Evolutionary conservation across 2,329 filamentous ascomycete genomes (phyloP), one percentile per base, ranked within the genome.

Genomic region (Akanthomyces muscarius): DNA sequence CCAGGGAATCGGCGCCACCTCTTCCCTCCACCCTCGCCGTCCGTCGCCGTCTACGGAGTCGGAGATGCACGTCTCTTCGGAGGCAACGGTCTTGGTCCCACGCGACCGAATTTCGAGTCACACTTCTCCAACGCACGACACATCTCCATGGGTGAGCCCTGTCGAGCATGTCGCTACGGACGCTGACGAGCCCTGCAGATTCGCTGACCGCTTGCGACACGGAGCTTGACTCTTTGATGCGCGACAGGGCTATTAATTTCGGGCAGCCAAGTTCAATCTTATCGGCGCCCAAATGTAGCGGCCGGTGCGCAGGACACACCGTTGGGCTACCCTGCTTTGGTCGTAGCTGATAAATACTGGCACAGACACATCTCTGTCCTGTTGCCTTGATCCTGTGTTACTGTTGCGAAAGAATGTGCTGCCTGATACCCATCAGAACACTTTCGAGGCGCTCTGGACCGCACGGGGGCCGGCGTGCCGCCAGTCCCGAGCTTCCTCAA

Each of bases 31-130:
- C 47, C 25, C 42, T 51, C 47, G 47, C 45, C 45, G 56, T 59
- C 55, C 57, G 47, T 52, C 57, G 57, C 57, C 57, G 57, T 30
- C 57, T 13, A 52, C 57, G 47, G 57, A 60, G 47, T 33, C 57
- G 57, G 47, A 48, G 28, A 41, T 51, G 30, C 36, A 52, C 36
- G 42, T 23, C 23, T 44, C 36, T 42, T 60, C 57, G 57, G 57
- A 60, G 23, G 16, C 36, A 16, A 21, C 36, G 23, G 7, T 52
- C 47, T 14, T 50, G 21, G 56, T 38, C 57, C 47, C 47, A 51
- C 33, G 56, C 23, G 23, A 38, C 57, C 42, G 36, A 30, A n/a
- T 52, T 59, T 52, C 44, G 38, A 61, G 50, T 54, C 50, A 38
- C 48, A n/a, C 58, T 21, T 42, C 45, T 59, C 45, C 45, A 33